Evolutionary conservation across 2,329 filamentous ascomycete species (phyloP).

Genomic region (Penicillium occitanis): DNA sequence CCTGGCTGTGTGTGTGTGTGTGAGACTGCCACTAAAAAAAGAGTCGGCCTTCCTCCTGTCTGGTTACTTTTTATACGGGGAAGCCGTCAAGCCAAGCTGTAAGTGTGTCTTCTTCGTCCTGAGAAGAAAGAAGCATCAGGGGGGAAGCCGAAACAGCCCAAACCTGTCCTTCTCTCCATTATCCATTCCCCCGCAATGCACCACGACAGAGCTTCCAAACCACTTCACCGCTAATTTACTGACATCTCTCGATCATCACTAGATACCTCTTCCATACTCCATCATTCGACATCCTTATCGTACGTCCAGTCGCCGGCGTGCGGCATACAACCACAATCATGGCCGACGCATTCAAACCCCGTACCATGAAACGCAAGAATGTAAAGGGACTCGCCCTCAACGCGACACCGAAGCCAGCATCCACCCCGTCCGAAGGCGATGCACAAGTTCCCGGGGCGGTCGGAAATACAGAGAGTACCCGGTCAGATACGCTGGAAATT

Average conservation of each 20-base stretch:
- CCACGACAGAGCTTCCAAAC: neutral
- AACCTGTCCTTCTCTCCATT: slow-evolving; percentile 1
- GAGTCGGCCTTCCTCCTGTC: neutral
- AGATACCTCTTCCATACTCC: neutral
- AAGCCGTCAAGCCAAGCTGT: slow-evolving; percentile 3
- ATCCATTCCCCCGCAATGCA: slow-evolving; percentile 9
- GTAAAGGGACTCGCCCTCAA: slow-evolving; percentile 92
- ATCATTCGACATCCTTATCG: neutral
- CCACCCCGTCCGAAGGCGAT: slow-evolving; percentile 71
- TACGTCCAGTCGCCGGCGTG: slow-evolving; percentile 21
- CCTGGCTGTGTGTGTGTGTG: neutral
- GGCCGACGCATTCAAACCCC: slow-evolving; percentile 62
- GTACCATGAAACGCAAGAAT: slow-evolving; percentile 98
- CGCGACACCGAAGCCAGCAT: slow-evolving; percentile 67
- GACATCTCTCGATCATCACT: neutral
- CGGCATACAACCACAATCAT: slow-evolving; percentile 39
- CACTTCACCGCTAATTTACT: neutral
- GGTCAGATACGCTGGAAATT: slow-evolving; percentile 79
- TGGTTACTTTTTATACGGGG: neutral
- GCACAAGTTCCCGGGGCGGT: slow-evolving; percentile 46
- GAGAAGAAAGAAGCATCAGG: slow-evolving; percentile 3
- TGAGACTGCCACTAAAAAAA: slow-evolving; percentile 8
- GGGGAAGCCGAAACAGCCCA: neutral
- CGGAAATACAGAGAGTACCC: slow-evolving; percentile 59
- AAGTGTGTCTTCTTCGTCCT: neutral